Evolutionary conservation across 2,329 filamentous ascomycete genomes (phyloP).

Genomic region (Cladophialophora carrionii): DNA sequence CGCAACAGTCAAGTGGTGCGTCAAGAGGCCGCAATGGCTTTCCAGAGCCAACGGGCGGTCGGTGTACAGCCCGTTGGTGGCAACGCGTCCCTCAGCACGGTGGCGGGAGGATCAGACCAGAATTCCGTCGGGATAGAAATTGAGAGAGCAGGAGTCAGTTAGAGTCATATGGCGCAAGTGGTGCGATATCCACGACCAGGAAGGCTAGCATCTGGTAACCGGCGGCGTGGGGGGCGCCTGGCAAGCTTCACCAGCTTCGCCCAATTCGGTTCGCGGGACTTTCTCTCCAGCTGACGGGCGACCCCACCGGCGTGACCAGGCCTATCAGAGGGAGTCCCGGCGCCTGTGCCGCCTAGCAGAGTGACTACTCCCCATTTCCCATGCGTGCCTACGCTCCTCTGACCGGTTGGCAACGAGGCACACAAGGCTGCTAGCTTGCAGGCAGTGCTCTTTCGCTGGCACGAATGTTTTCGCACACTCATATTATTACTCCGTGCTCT

Average conservation of each 20-base stretch:
- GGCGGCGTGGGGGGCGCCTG: conserved; percentile 4
- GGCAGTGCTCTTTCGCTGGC: conserved; percentile 6
- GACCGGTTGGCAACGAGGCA: conserved; percentile 10
- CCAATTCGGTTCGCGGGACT: neutral
- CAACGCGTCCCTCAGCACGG: neutral
- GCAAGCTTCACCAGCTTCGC: neutral
- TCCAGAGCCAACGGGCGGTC: neutral
- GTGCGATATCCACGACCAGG: neutral
- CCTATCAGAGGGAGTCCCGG: neutral
- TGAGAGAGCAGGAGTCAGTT: neutral
- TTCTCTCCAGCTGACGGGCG: neutral
- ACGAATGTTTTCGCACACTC: conserved; percentile 4
- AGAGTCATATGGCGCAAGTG: neutral
- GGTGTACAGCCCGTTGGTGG: neutral
- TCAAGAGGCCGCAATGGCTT: neutral
- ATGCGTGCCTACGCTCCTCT: neutral
- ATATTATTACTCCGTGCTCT: neutral
- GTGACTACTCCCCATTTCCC: neutral
- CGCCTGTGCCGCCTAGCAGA: conserved; percentile 10
- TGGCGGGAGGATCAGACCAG: neutral
- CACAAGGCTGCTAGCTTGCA: conserved; percentile 13
- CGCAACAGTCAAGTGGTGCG: neutral
- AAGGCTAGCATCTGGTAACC: conserved; percentile 1
- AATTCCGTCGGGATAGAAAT: neutral
- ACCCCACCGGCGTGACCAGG: neutral